These are phyloP conservation scores for Delonix regia DNA, from an alignment of 306 rosid genomes.

Conservation along the genomic window DNA sequence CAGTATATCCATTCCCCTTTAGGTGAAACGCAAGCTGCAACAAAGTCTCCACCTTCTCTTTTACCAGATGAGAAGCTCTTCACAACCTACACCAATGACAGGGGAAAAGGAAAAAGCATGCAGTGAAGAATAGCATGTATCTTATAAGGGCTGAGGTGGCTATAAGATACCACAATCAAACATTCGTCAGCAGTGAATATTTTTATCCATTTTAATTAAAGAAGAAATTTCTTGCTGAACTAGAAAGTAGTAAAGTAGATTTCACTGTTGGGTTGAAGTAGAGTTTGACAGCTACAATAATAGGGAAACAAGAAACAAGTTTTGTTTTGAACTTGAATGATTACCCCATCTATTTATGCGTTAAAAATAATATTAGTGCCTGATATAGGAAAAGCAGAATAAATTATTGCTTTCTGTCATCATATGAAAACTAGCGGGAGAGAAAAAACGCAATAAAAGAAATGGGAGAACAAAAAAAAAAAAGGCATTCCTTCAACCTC, in stretches of 20 bases:
- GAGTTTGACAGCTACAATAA: too few species aligned
- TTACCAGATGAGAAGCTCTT: conserved; percentile 99
- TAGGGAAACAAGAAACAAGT: too few species aligned
- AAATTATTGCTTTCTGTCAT: too few species aligned
- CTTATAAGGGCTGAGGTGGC: not conserved
- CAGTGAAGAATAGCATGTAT: not conserved
- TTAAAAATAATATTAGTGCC: too few species aligned
- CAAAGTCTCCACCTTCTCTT: conserved; percentile 98
- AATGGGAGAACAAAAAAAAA: too few species aligned
- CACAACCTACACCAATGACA: conserved; percentile 67
- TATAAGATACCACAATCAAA: not conserved
- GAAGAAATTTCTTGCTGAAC: not conserved
- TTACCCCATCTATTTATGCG: too few species aligned
- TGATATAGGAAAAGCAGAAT: too few species aligned
- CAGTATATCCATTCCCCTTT: conserved; percentile 99
- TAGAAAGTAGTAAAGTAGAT: not conserved
- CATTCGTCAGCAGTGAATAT: not conserved
- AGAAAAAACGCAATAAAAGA: too few species aligned
- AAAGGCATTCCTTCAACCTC: not conserved
- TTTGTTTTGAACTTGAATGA: too few species aligned
- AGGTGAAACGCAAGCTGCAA: conserved; percentile 91
- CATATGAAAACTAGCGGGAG: too few species aligned
- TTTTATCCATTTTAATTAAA: not conserved
- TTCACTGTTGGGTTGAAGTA: too few species aligned
- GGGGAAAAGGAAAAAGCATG: not conserved